Percentiles rank a stretch among this genome's conserved stretches.
phyloP scores from a whole-genome alignment of 2,329 filamentous ascomycete genomes.

The Zymoseptoria passerinii region DNA sequence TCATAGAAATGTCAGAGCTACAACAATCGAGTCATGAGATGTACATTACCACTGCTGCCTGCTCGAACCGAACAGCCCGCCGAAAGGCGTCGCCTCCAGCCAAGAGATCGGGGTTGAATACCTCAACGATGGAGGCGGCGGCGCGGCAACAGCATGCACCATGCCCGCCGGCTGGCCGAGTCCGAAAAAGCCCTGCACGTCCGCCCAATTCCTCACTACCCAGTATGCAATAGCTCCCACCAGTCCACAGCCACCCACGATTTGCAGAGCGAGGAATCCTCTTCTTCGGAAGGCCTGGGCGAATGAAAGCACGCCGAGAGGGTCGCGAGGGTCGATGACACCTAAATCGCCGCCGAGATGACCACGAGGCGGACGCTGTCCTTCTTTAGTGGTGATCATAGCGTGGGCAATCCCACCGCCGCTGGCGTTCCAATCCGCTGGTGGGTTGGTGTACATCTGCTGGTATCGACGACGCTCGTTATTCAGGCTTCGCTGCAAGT shows the following conservation, averaged over 20 bases:
- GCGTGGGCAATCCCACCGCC: constrained; percentile 29
- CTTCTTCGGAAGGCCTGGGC: constrained; percentile 49
- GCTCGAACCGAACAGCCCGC: background rate
- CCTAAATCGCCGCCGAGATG: constrained; percentile 30
- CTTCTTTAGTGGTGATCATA: constrained; percentile 18
- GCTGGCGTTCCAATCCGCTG: constrained; percentile 54
- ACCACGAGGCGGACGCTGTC: constrained; percentile 24
- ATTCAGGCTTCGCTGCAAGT: constrained; percentile 66
- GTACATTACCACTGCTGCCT: background rate
- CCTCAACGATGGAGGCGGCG: constrained; percentile 4
- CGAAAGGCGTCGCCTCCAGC: background rate
- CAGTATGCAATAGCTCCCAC: constrained; percentile 55
- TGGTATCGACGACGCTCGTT: constrained; percentile 66
- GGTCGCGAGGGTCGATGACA: constrained; percentile 56
- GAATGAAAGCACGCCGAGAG: constrained; percentile 66
- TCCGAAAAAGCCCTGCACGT: constrained; percentile 24
- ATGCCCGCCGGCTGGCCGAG: constrained; percentile 8
- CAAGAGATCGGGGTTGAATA: background rate
- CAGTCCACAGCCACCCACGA: constrained; percentile 65
- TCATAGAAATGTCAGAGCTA: no score
- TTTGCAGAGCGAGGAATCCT: constrained; percentile 61
- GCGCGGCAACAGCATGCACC: constrained; percentile 9
- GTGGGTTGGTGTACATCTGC: constrained; percentile 46
- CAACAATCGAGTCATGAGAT: background rate
- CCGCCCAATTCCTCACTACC: constrained; percentile 28